A percentile compares a stretch with the other conserved stretches of the same genome.
phyloP scores from a whole-genome alignment of 345 rosid genomes.

The Hirschfeldia incana region DNA sequence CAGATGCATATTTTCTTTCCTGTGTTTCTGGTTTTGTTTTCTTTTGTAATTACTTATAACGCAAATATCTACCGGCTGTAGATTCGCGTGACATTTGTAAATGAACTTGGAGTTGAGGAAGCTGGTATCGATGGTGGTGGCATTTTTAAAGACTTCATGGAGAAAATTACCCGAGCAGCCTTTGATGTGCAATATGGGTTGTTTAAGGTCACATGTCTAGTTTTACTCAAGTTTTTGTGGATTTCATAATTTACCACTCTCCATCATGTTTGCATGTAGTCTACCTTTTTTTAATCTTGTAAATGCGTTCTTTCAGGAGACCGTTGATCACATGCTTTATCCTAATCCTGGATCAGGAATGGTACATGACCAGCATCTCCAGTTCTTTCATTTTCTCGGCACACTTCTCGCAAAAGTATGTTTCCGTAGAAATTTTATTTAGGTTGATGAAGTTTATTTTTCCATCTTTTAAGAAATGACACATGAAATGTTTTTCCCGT shows the following conservation, averaged over 20 bases:
- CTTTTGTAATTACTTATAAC: constrained; percentile 27
- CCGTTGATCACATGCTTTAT: constrained; percentile 90
- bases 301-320: constrained; percentile 61
- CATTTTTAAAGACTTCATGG: constrained; percentile 99
- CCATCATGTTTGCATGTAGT: constrained; percentile 17
- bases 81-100: constrained; percentile 95
- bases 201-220: constrained; percentile 69
- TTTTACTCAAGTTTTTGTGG: neutral
- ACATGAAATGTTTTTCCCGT: neutral
- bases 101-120: constrained; percentile 99
- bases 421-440: neutral
- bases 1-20: constrained; percentile 11
- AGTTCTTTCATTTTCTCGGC: constrained; percentile 94
- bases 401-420: constrained; percentile 85
- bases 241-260: constrained; percentile 9
- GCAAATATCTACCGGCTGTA: constrained; percentile 39
- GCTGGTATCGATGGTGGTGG: constrained; percentile 99
- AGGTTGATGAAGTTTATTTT: constrained; percentile 9
- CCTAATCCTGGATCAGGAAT: constrained; percentile 99
- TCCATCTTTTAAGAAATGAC: constrained; percentile 20
- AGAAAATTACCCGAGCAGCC: constrained; percentile 94
- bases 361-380: constrained; percentile 96
- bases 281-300: constrained; percentile 21
- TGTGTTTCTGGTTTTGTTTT: constrained; percentile 17
- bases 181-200: constrained; percentile 96